These are phyloP conservation scores for Colletotrichum destructivum DNA, from an alignment of 2,329 filamentous ascomycete species.

Conservation along the genomic window DNA sequence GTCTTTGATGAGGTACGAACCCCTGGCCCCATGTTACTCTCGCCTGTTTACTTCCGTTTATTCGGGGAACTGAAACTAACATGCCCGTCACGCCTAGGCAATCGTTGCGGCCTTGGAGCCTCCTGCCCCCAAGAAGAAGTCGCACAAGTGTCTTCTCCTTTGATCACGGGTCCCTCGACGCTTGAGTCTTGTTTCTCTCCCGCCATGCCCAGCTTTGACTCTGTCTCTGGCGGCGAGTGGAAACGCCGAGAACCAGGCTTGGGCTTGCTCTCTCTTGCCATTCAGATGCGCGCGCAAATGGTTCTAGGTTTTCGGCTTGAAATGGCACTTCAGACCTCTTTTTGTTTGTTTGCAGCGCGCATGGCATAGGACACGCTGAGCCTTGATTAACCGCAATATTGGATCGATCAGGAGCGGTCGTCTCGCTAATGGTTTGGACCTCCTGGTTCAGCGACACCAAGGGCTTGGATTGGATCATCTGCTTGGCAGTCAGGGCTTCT, in stretches of 20 bases:
- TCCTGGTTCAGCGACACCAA: constrained; percentile 35
- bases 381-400: constrained; percentile 35
- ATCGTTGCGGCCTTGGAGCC: constrained; percentile 97
- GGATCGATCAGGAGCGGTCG: constrained; percentile 31
- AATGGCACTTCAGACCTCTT: constrained; percentile 40
- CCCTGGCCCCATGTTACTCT: background rate
- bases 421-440: constrained; percentile 36
- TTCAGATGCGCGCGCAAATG: constrained; percentile 37
- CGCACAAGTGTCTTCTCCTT: constrained; percentile 79
- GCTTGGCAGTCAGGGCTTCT: constrained; percentile 30
- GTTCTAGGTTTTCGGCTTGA: constrained; percentile 34
- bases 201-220: constrained; percentile 33
- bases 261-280: constrained; percentile 34
- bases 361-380: constrained; percentile 41
- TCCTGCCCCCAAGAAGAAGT: constrained; percentile 84
- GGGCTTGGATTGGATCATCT: constrained; percentile 38
- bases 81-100: constrained; percentile 69
- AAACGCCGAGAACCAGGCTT: constrained; percentile 42
- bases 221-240: constrained; percentile 34
- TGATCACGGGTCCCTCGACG: constrained; percentile 51
- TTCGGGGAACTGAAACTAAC: constrained; percentile 36
- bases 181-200: constrained; percentile 36
- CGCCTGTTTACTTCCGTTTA: constrained; percentile 31
- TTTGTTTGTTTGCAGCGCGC: constrained; percentile 41
- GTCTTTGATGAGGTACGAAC: constrained; percentile 94